Base-by-base conservation (phyloP, 805 yeast genomes). In the Candida chauliodis region DNA sequence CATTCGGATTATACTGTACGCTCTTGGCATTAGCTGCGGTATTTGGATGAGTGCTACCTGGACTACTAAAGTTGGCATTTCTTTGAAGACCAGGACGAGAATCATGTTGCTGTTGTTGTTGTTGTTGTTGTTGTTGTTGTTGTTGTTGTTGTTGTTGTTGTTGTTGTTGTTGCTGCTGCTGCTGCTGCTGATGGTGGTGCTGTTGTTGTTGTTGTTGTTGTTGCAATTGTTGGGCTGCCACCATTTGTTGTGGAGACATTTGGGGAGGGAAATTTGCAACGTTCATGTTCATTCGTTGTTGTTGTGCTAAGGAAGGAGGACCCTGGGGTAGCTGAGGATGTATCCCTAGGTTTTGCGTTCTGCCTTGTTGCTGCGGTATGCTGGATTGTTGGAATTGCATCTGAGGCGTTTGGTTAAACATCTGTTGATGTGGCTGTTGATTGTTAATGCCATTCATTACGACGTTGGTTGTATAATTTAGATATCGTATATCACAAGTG, bases 361-460 rank as follows among this genome's bases (percentile, higher is more conserved):
- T 17, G 10, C 20, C 20, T 25, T 16, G 18, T 16, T 16, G 15
- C 36, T 33, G 27, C 29, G 45, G 3, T 34, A 28, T 5, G 8
- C 5, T 17, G 3, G 28, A 16, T 17, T 23, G 36, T 33, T 33
- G 36, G 14, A 23, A 19, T 7, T 25, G 29, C 22, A 33, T 16
- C 25, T 43, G 49, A 21, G 45, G 36, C n/a, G 37, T 36, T 16
- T 44, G 50, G 33, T 45, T 49, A 10, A 39, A 42, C 37, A 45
- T 41, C 19, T 48, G 52, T 34, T 52, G 45, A 34, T 56, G 53
- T 4, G 49, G 33, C n/a, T 48, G 39, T 25, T 51, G 55, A 31
- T 31, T 33, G 14, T 17, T 33, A 14, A 17, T 33, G 14, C 21
- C 34, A 31, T 16, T 31, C 30, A 27, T 27, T 16, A 27, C 30